These are phyloP conservation scores for Paramecium caudatum DNA, from an alignment of 73 alveolate genomes.

Conservation along the genomic window DNA sequence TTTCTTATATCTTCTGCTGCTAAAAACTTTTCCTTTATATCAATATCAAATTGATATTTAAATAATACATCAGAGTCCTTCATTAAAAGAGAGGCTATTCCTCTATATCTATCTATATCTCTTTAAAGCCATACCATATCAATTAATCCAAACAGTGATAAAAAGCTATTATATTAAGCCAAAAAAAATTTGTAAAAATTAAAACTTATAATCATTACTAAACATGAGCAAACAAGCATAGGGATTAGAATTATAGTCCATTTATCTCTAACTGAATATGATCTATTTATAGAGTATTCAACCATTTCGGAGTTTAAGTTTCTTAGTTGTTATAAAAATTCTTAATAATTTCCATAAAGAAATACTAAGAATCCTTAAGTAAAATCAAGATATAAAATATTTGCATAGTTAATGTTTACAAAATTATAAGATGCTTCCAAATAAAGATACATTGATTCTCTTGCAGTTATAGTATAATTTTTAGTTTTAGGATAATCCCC, in stretches of 20 bases:
- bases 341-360: constrained; percentile 22
- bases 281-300: constrained; percentile 6
- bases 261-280: background rate
- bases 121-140: constrained; percentile 53
- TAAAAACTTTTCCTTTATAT: constrained; percentile 39
- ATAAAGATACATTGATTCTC: constrained; percentile 45
- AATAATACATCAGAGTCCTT: constrained; percentile 58
- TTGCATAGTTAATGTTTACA: background rate
- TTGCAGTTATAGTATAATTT: background rate
- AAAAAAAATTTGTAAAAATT: background rate
- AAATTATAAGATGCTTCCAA: constrained; percentile 13
- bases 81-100: background rate
- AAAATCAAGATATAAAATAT: background rate
- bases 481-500: background rate
- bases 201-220: background rate
- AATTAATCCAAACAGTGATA: background rate
- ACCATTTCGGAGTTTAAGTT: constrained; percentile 35
- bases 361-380: constrained; percentile 13
- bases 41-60: constrained; percentile 65
- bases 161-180: background rate
- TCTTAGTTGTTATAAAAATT: background rate
- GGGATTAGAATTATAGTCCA: constrained; percentile 48
- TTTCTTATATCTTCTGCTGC: constrained; percentile 61
- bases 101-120: constrained; percentile 67
- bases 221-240: background rate